Percentiles rank a stretch among this genome's conserved stretches.
Conservation (phyloP, 345 rosid genomes). For the Euphorbia pulcherrima region DNA sequence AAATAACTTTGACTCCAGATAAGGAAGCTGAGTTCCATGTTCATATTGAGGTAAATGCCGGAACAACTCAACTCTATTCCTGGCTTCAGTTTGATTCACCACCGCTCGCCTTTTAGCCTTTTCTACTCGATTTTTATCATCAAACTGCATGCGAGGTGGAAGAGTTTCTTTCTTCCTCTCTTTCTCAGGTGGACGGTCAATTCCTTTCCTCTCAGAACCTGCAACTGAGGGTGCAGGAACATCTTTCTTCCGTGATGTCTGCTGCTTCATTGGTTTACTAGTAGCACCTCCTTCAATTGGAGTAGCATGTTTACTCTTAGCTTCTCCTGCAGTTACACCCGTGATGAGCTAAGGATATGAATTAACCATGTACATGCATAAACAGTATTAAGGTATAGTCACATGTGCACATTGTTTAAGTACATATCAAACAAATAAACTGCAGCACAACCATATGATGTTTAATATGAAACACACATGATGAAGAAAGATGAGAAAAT, state of each 20-base stretch:
- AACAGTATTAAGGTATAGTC: neutral
- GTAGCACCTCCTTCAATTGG: conserved; percentile 11
- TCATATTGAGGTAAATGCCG: conserved; percentile 97
- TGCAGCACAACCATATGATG: neutral
- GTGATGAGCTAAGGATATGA: conserved; percentile 7
- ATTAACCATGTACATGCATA: neutral
- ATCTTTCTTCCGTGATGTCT: conserved; percentile 20
- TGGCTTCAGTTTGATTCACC: conserved; percentile 81
- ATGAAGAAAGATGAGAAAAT: neutral
- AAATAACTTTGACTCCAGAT: conserved; percentile 70
- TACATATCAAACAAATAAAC: neutral
- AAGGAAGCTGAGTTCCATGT: conserved; percentile 87
- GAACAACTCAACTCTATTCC: conserved; percentile 83
- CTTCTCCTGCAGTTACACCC: conserved; percentile 35
- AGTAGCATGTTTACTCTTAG: conserved; percentile 21
- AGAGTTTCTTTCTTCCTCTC: conserved; percentile 79
- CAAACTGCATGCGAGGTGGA: conserved; percentile 75
- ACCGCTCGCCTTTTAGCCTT: conserved; percentile 88
- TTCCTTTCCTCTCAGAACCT: conserved; percentile 71
- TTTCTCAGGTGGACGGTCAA: conserved; percentile 62
- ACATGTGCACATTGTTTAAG: neutral
- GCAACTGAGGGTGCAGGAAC: conserved; percentile 36
- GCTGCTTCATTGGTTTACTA: conserved; percentile 19
- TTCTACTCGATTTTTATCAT: conserved; percentile 72
- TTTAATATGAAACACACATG: neutral